Evolutionary conservation across 345 rosid genomes (phyloP).

Genomic region (Eucalyptus pumila): DNA sequence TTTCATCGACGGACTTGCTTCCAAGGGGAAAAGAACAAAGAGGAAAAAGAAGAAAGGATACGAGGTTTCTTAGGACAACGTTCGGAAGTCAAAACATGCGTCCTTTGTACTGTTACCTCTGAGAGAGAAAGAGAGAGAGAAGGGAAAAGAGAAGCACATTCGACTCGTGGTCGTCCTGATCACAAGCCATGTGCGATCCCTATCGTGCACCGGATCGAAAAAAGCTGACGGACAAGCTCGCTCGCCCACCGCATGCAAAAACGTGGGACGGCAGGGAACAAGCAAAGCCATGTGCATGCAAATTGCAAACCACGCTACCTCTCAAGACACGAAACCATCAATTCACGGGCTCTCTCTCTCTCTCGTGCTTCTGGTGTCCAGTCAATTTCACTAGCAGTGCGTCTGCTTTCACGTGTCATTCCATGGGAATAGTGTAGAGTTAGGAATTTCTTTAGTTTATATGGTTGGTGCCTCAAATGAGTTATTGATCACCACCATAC

Average conservation of each 20-base stretch:
- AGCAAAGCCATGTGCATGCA: background rate
- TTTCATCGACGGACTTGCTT: background rate
- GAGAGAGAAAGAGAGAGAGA: background rate
- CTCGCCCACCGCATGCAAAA: background rate
- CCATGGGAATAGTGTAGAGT: background rate
- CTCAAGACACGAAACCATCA: background rate
- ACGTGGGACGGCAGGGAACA: background rate
- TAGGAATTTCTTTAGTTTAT: background rate
- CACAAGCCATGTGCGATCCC: background rate
- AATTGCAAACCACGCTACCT: background rate
- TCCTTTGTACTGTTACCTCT: background rate
- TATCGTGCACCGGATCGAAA: background rate
- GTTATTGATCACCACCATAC: background rate
- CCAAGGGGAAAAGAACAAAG: background rate
- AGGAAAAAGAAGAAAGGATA: background rate
- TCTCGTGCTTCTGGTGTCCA: background rate
- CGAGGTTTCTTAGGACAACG: background rate
- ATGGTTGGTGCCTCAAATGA: background rate
- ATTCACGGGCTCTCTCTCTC: background rate
- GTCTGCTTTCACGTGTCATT: background rate
- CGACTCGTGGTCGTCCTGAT: background rate
- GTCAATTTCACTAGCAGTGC: background rate
- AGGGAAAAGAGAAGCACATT: background rate
- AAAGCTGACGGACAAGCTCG: background rate
- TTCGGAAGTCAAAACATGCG: background rate